A percentile compares a stretch with the other conserved stretches of the same genome.
Conservation (phyloP, 2,329 filamentous ascomycete species). For the Verticillium nonalfalfae region DNA sequence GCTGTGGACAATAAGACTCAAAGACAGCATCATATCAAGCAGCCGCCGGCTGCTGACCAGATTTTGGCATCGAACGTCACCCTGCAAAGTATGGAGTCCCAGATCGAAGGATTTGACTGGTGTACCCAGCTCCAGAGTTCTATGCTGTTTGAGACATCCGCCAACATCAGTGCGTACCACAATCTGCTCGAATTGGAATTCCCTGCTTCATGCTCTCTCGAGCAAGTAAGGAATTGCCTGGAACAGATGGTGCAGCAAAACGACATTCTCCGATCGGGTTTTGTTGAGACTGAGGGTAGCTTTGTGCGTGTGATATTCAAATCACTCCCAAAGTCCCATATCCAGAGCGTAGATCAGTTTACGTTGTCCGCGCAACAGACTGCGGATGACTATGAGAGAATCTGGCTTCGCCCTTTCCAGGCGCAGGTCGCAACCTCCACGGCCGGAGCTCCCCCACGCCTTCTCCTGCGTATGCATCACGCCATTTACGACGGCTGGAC, state of each 20-base stretch:
- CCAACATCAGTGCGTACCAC: conserved; percentile 58
- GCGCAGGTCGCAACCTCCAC: conserved; percentile 43
- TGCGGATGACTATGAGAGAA: conserved; percentile 21
- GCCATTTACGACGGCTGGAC: conserved; percentile 94
- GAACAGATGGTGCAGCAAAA: conserved; percentile 45
- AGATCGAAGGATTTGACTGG: conserved; percentile 39
- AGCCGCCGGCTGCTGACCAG: neutral
- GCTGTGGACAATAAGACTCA: neutral
- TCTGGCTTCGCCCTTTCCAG: conserved; percentile 50
- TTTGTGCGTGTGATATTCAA: conserved; percentile 63
- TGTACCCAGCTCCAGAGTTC: conserved; percentile 72
- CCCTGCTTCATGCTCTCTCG: conserved; percentile 21
- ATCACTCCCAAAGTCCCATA: conserved; percentile 31
- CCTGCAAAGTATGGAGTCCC: conserved; percentile 6
- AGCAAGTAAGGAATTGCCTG: conserved; percentile 43
- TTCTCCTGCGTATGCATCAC: conserved; percentile 65
- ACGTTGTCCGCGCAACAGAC: too few species aligned
- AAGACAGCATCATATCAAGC: neutral
- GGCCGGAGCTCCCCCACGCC: conserved; percentile 17
- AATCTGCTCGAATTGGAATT: conserved; percentile 70
- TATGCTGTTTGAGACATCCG: conserved; percentile 72
- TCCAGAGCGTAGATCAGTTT: conserved; percentile 30
- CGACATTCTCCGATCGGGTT: conserved; percentile 68
- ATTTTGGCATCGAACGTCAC: neutral
- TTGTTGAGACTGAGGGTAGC: conserved; percentile 45